A percentile compares a stretch with the other conserved stretches of the same genome.
phyloP scores from a whole-genome alignment of 306 rosid genomes.

The Sechiopsis laciniata region DNA sequence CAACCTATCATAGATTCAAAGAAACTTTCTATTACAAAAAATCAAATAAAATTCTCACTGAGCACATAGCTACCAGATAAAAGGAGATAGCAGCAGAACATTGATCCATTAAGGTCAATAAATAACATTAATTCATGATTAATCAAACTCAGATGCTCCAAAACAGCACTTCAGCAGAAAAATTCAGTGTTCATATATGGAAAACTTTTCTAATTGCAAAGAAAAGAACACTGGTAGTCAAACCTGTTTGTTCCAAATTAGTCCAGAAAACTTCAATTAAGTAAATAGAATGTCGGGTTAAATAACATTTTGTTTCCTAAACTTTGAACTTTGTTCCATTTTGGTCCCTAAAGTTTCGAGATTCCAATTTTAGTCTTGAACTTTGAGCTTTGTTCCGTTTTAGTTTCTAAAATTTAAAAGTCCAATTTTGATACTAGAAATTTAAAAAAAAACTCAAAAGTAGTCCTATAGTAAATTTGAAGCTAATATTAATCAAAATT shows the following conservation, averaged over 20 bases:
- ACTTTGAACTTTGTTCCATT: too few relatives aligned
- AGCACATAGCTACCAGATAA: background rate
- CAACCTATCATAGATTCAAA: conserved; percentile 52
- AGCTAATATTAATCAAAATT: too few relatives aligned
- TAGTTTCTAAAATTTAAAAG: too few relatives aligned
- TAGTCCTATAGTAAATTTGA: too few relatives aligned
- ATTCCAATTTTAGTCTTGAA: too few relatives aligned
- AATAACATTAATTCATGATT: background rate
- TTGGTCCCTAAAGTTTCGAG: too few relatives aligned
- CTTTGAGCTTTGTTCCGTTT: too few relatives aligned
- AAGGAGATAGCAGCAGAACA: background rate
- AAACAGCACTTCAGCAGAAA: background rate
- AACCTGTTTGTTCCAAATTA: background rate
- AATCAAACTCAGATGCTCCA: conserved; percentile 10
- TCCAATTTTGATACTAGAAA: too few relatives aligned
- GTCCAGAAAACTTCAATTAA: background rate
- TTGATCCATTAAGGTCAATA: background rate
- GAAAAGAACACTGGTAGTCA: background rate
- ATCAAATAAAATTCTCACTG: conserved; percentile 11
- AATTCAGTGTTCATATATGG: background rate
- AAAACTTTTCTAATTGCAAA: background rate
- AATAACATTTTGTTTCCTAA: too few relatives aligned
- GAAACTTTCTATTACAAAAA: conserved; percentile 21
- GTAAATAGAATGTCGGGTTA: too few relatives aligned
- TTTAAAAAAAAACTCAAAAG: too few relatives aligned